Percentiles rank a stretch among this genome's conserved stretches.
These are phyloP conservation scores for Aspergillus oerlinghausenensis DNA, from an alignment of 2,329 filamentous ascomycete species.

Conservation along the genomic window DNA sequence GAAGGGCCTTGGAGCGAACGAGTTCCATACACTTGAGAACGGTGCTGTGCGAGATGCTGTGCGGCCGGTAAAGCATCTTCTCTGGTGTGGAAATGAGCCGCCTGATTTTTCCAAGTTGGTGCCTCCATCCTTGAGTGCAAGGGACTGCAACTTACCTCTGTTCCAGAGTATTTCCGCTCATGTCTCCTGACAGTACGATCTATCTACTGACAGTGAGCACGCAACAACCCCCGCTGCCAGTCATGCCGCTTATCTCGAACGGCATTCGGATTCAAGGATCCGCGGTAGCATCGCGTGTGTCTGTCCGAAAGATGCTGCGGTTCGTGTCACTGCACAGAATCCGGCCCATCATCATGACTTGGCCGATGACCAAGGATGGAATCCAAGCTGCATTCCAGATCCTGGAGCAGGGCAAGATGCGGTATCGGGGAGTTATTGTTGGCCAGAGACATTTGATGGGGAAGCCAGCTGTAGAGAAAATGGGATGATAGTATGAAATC, in stretches of 20 bases:
- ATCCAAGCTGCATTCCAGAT: constrained; percentile 45
- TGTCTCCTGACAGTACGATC: constrained; percentile 20
- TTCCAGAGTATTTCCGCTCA: constrained; percentile 12
- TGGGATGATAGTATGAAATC: neutral
- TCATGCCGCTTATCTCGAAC: constrained; percentile 48
- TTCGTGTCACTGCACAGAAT: constrained; percentile 59
- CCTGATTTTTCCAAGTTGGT: constrained; percentile 9
- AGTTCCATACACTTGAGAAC: constrained; percentile 49
- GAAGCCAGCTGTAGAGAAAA: neutral
- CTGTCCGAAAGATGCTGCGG: constrained; percentile 59
- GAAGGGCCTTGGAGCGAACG: constrained; percentile 52
- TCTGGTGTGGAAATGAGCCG: constrained; percentile 5
- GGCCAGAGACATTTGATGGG: constrained; percentile 14
- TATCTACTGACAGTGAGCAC: constrained; percentile 21
- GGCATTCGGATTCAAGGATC: constrained; percentile 59
- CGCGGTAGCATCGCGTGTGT: constrained; percentile 57
- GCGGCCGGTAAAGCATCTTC: constrained; percentile 6
- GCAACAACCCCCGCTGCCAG: constrained; percentile 17
- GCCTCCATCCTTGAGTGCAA: neutral
- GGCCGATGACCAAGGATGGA: constrained; percentile 49
- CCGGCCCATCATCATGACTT: constrained; percentile 61
- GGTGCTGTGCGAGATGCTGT: neutral
- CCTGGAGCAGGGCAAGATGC: constrained; percentile 42
- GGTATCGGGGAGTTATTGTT: constrained; percentile 45
- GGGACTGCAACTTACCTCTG: neutral